These are phyloP conservation scores for Castanea mollissima DNA, from an alignment of 306 rosid species.

Conservation along the genomic window DNA sequence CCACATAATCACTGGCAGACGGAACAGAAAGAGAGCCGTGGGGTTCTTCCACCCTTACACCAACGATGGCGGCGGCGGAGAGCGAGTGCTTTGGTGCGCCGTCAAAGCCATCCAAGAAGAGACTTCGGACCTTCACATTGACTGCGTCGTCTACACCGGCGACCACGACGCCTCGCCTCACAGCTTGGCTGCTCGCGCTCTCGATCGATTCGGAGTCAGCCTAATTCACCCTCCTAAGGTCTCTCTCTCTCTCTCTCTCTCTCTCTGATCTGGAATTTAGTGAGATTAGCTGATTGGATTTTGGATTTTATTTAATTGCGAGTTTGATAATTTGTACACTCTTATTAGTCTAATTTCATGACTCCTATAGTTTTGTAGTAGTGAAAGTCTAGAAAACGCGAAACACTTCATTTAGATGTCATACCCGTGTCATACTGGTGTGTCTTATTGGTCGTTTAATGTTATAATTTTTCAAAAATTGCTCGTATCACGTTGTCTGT, in stretches of 20 bases:
- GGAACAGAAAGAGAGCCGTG: conserved; percentile 55
- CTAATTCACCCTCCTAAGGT: conserved; percentile 61
- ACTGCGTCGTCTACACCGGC: conserved; percentile 73
- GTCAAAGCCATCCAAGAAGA: conserved; percentile 81
- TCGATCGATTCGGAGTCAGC: conserved; percentile 84
- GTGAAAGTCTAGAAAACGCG: no score
- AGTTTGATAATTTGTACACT: no score
- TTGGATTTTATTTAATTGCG: neutral
- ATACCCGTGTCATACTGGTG: no score
- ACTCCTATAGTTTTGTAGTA: no score
- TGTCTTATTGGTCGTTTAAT: no score
- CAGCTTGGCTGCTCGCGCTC: conserved; percentile 56
- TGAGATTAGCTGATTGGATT: neutral
- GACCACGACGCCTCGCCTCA: conserved; percentile 85
- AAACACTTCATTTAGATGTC: no score
- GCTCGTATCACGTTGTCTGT: no score
- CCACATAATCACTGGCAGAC: conserved; percentile 31
- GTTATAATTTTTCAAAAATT: no score
- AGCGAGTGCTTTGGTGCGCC: conserved; percentile 91
- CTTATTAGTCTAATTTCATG: no score
- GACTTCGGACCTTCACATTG: conserved; percentile 37
- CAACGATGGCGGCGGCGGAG: conserved; percentile 95
- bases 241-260: neutral
- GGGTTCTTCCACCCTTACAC: conserved; percentile 96
- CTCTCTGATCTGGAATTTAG: neutral